Evolutionary conservation across 495 filamentous ascomycete species (phyloP).

Genomic region (Friedmanniomyces endolithicus): DNA sequence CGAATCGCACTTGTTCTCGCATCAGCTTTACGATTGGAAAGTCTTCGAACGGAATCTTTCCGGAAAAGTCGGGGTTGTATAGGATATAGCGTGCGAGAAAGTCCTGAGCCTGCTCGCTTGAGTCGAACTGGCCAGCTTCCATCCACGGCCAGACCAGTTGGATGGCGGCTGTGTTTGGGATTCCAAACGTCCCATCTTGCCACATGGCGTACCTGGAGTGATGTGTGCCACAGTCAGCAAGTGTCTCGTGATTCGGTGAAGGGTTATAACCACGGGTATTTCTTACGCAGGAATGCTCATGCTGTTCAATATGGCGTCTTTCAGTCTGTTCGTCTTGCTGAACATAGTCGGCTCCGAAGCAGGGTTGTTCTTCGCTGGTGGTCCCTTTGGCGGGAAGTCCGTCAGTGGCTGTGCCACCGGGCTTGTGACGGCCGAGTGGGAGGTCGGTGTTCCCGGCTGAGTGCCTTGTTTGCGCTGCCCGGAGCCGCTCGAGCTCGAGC

Average conservation of each 20-base stretch:
- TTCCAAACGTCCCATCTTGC: constrained; percentile 53
- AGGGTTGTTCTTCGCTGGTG: constrained; percentile 38
- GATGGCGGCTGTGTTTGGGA: constrained; percentile 51
- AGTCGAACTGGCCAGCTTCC: constrained; percentile 31
- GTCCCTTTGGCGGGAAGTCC: constrained; percentile 47
- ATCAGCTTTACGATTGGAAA: constrained; percentile 49
- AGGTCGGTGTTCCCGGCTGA: background rate
- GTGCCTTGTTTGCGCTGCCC: constrained; percentile 10
- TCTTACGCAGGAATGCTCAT: constrained; percentile 53
- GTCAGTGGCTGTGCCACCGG: constrained; percentile 9
- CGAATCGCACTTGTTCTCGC: constrained; percentile 42
- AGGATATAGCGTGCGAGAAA: constrained; percentile 42
- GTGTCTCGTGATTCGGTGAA: no score
- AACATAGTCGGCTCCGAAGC: constrained; percentile 44
- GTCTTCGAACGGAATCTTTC: constrained; percentile 41
- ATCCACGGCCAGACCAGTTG: constrained; percentile 35
- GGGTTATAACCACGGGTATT: no score
- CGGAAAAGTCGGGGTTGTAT: constrained; percentile 51
- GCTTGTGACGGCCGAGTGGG: background rate
- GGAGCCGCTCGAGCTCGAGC: constrained; percentile 22
- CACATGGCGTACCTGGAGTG: constrained; percentile 66
- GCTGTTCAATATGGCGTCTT: constrained; percentile 56
- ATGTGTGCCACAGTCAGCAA: no score
- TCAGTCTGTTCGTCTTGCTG: constrained; percentile 54
- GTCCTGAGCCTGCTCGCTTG: constrained; percentile 38